Evolutionary conservation across 495 filamentous ascomycete species (phyloP), one percentile per base, ranked within the genome.

Genomic region (Xylaria telfairii): DNA sequence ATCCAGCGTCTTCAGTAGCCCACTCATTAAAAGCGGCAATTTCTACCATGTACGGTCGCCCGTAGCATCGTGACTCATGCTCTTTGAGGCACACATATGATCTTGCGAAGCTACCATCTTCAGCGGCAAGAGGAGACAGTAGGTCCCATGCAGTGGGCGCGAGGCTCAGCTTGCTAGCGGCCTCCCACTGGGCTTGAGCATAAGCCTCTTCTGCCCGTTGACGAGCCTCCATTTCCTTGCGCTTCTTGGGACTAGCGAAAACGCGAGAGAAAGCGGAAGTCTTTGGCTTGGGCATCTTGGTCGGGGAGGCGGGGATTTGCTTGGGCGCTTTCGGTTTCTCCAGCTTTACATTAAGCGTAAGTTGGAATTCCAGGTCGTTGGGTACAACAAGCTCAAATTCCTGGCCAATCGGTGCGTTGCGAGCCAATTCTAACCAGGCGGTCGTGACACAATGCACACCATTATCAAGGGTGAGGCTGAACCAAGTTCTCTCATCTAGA

Each of bases 371-470:
- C 28, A 99, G 87, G 73, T 98, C 95, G 73, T 97, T 94, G 47
- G 96, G 92, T 47, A 99, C 96, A 65, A 98, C 95, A 46, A 99
- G 90, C 80, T 99, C 96, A 71, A 99, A 99, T 78, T 99, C 96
- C 75, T 99, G 96, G 24, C 96, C 96, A 74, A 99, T 98, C 4
- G 96, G 95, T 21, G 96, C 96, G 51, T 90, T 94, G 69, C 92
- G 92, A 60, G 94, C 96, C 32, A 99, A 85, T 78, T 99, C 96
- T 3, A 98, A 82, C 93, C 94, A 98, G 0, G 94, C 89, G 7
- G 96, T 99, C 1, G 96, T 98, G 12, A 99, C 96, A 76, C 96
- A 99, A 80, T 99, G 96, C 3, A 99, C 87, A 32, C 96, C 96
- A 74, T 99, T 99, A 81, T 99, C 96, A 30, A 99, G 87, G 2